Conservation (phyloP, 139 green algal genomes). For the Mesotaenium endlicherianum region DNA sequence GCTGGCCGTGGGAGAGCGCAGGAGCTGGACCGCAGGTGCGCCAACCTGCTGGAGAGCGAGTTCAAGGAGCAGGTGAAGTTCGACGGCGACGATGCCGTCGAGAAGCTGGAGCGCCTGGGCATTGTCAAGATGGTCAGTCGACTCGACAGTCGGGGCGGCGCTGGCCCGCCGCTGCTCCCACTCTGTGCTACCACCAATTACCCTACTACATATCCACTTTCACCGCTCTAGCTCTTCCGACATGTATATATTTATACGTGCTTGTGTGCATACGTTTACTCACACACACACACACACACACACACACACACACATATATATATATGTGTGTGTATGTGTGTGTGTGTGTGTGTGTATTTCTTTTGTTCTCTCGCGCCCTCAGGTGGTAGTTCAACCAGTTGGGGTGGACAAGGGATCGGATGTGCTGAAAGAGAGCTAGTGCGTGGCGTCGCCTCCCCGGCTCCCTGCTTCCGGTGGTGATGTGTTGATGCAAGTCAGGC, state of each 20-base stretch:
- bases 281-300: neutral
- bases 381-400: too few relatives aligned
- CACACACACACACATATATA: too few relatives aligned
- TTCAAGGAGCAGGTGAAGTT: conserved; percentile 40
- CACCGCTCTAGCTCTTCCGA: neutral
- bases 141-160: too few relatives aligned
- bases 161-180: neutral
- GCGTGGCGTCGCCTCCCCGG: too few relatives aligned
- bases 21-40: conserved; percentile 43
- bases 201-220: neutral
- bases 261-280: neutral
- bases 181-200: neutral
- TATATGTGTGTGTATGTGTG: too few relatives aligned
- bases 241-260: neutral
- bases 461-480: too few relatives aligned
- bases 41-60: conserved; percentile 21
- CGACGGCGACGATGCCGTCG: conserved; percentile 42
- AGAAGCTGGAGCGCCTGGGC: conserved; percentile 33
- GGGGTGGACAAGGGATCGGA: too few relatives aligned
- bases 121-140: conserved; percentile 33
- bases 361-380: too few relatives aligned
- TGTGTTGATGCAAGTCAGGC: too few relatives aligned
- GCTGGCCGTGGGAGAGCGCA: too few relatives aligned
- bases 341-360: too few relatives aligned
- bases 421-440: too few relatives aligned